These are phyloP conservation scores for Colletotrichum acutatum DNA, from an alignment of 2,329 filamentous ascomycete genomes.

Conservation along the genomic window DNA sequence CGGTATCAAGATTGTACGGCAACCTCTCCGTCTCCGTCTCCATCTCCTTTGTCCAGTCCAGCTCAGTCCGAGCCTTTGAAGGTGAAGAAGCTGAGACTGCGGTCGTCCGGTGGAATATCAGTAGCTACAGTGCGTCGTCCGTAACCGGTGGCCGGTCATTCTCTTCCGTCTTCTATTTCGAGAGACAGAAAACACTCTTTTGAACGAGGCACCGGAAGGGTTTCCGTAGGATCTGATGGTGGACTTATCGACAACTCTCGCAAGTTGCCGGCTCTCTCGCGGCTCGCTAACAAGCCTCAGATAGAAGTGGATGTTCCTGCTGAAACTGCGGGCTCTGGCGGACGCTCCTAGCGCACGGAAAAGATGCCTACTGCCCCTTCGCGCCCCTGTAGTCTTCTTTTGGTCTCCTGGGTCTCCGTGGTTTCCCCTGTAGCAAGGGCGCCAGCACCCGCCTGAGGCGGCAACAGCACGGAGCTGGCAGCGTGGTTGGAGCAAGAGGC, in stretches of 20 bases:
- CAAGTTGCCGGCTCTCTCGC: too few species aligned
- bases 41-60: not conserved
- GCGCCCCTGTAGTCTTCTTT: not conserved
- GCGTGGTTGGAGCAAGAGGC: slow-evolving; percentile 2
- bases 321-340: slow-evolving; percentile 27
- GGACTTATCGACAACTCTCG: too few species aligned
- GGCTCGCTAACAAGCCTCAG: not conserved
- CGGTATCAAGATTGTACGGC: not conserved
- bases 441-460: slow-evolving; percentile 21
- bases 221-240: not conserved
- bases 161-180: too few species aligned
- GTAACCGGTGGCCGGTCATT: too few species aligned
- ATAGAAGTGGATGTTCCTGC: slow-evolving; percentile 7
- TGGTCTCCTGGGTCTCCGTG: not conserved
- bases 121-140: too few species aligned
- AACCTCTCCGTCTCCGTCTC: not conserved
- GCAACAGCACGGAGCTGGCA: slow-evolving; percentile 17
- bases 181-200: not conserved
- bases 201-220: not conserved
- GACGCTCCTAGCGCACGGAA: slow-evolving; percentile 27
- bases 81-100: not conserved
- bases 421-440: slow-evolving; percentile 9
- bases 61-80: not conserved
- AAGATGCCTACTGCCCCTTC: not conserved
- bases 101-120: not conserved